Base-by-base conservation (phyloP, 768 basidiomycete genomes). In the Candolleomyces aberdarensis region DNA sequence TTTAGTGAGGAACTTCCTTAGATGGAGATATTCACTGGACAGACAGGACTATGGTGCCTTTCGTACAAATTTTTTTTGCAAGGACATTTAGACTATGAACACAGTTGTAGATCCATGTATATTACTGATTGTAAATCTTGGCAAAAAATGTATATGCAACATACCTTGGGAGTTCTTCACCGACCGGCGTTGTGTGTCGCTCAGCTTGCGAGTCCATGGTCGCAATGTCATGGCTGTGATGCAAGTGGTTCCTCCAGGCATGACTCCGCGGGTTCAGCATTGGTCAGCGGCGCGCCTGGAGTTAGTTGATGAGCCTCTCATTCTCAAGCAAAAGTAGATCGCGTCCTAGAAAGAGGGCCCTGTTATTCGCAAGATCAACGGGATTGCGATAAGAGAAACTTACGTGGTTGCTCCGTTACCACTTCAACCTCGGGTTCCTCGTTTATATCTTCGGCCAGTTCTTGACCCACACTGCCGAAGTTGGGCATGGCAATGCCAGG, bases 401-500 rank as follows among this genome's bases (percentile, higher is more conserved):
- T 66, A 96, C 96, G 83, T 73, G 96, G 94, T 65, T 94, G 93
- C 62, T 95, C 86, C 1, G 90, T 85, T 69, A 93, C 92, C 13
- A 80, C 77, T 59, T 93, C 89, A 39, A 85, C 83, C 66, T 91
- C 89, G 1, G 88, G 88, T 61, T 94, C 92, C 72, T 94, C 92
- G 65, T 94, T 91, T 56, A 94, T 92, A 70, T 96, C 92, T 63
- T 90, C 89, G 39, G 92, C 93, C 60, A 96, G 79, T 70, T 94
- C 92, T 55, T 81, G 80, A 3, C 91, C 90, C 36, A 96, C 85
- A 65, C 91, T 86, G 17, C 89, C 86, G 69, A 95, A 95, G 75
- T 95, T 95, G 4, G 94, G 94, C 94, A 96, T 94, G 6, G 89
- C 79, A 13, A 96, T 91, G 26, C 94, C 94, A 14, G 94, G 85